Base-by-base conservation (phyloP, 2,329 filamentous ascomycete species). In the Colletotrichum filicis region DNA sequence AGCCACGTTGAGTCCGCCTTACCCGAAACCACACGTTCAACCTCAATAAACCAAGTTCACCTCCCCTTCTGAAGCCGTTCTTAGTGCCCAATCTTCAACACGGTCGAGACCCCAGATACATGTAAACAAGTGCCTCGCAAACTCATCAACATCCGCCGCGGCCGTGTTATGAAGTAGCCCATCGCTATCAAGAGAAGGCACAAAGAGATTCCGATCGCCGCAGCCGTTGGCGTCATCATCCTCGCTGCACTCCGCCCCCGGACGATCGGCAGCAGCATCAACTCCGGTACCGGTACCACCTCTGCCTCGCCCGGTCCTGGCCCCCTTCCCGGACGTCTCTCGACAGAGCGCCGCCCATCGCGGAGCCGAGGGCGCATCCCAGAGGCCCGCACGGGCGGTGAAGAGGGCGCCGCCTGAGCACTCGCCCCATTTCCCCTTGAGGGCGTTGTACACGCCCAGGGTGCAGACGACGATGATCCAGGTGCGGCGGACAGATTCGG, bases 401-500 rank as follows among this genome's bases (percentile, higher is more conserved):
- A 80, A 77, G 32, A 63, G 61, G 19, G 79, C 73, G 2, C 73
- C 73, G 22, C 79, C 79, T 14, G 56, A 53, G 52, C 78, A 80
- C 2, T 53, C 49, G 6, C 56, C 35, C 14, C 60, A 56, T 30
- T 69, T 24, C 61, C 74, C 46, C 74, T 78, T 28, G 56, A 75
- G 32, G 64, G 76, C 32, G 30, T 73, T 53, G 46, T 77, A 78
- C 4, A 75, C 66, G 12, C 74, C 71, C 35, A 76, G 65, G 3
- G 78, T 68, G n/a, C 75, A 69, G 28, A 73, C 71, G 30, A 74
- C 75, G 8, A 79, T 52, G 26, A 77, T 66, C 75, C 79, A 81
- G 1, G 79, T 80, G 11, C 80, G 77, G 6, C 80, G 74, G n/a
- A 79, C 66, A 26, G 76, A 78, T 67, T 81, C 80, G 3, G 79